Conservation (phyloP, 2,329 filamentous ascomycete species). For the Chaetothyriales sp. region DNA sequence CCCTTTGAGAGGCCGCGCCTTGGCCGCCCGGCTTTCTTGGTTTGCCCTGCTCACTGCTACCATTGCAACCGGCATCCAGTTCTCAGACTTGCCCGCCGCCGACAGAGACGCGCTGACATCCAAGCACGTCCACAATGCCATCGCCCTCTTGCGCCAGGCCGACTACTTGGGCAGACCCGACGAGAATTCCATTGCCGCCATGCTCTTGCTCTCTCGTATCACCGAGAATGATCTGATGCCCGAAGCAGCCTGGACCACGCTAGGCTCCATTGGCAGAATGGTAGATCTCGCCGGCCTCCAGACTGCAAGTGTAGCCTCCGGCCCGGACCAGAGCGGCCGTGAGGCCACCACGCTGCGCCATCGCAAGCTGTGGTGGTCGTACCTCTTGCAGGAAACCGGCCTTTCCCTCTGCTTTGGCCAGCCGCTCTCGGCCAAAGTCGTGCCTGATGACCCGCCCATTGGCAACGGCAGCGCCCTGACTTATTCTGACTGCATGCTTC, state of each 20-base stretch:
- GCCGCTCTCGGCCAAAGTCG: background rate
- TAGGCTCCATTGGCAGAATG: background rate
- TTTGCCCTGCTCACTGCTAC: slow-evolving; percentile 2
- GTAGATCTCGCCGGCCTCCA: background rate
- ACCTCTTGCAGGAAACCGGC: background rate
- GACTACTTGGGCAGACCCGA: slow-evolving; percentile 3
- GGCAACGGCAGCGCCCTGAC: background rate
- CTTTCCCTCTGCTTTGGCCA: slow-evolving; percentile 1
- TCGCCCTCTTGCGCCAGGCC: slow-evolving; percentile 1
- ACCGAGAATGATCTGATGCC: slow-evolving; percentile 3
- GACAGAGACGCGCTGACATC: background rate
- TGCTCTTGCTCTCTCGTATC: slow-evolving; percentile 1
- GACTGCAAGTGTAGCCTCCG: background rate
- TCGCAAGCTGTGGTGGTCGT: slow-evolving; percentile 1
- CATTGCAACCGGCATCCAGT: slow-evolving; percentile 1
- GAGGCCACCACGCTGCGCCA: background rate
- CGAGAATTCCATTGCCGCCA: slow-evolving; percentile 1
- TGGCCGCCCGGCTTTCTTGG: slow-evolving; percentile 1
- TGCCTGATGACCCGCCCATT: background rate
- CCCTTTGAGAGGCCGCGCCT: background rate
- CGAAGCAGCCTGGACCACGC: slow-evolving; percentile 1
- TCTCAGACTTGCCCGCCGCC: slow-evolving; percentile 1
- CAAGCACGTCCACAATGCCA: slow-evolving; percentile 2
- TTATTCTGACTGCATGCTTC: slow-evolving; percentile 5
- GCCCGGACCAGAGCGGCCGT: background rate